Percentiles rank a stretch among this genome's conserved stretches.
Evolutionary conservation across 257 asterid species (phyloP).

Genomic region (Capsicum chinense): DNA sequence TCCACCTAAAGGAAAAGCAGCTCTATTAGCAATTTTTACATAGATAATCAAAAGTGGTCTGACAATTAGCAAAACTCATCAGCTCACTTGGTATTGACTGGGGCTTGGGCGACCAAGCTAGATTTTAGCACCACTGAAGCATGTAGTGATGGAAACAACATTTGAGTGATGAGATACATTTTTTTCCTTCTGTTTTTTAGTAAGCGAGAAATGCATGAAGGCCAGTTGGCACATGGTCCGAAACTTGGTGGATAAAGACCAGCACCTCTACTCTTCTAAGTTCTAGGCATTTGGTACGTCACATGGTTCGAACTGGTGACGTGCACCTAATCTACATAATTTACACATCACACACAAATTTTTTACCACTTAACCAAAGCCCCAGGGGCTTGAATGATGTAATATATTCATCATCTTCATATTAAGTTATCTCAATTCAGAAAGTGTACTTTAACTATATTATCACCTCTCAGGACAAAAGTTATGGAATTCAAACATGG

Average conservation of each 20-base stretch:
- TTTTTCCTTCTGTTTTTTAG: neutral
- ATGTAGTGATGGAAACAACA: neutral
- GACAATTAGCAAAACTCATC: neutral
- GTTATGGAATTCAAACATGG: neutral
- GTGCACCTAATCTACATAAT: neutral
- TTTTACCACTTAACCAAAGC: neutral
- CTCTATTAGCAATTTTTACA: neutral
- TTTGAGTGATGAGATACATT: neutral
- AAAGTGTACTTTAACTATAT: neutral
- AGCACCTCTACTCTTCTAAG: neutral
- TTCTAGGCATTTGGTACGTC: neutral
- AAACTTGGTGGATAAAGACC: constrained; percentile 9
- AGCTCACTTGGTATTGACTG: neutral
- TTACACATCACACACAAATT: neutral
- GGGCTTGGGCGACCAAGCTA: constrained; percentile 4
- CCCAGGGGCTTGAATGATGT: neutral
- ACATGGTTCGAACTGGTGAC: neutral
- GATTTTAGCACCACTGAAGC: constrained; percentile 4
- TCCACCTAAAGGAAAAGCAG: neutral
- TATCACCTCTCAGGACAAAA: neutral
- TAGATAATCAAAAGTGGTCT: neutral
- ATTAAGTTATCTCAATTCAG: neutral
- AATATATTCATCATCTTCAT: constrained; percentile 5
- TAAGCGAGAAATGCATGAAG: neutral
- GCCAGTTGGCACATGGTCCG: neutral